Conservation (phyloP, 2,329 filamentous ascomycete species). For the Colletotrichum sp. region DNA sequence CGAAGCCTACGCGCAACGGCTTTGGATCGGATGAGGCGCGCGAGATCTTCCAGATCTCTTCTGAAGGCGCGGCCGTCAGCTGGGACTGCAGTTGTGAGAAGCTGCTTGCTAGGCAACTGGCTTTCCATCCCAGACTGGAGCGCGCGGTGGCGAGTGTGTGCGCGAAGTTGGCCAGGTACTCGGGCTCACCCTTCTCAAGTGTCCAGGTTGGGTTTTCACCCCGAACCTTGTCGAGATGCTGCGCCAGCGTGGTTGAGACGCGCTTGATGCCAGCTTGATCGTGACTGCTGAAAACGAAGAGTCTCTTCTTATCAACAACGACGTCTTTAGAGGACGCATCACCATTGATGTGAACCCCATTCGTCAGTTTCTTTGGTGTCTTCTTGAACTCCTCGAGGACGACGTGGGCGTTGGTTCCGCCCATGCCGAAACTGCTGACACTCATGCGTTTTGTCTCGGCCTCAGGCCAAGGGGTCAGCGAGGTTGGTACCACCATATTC, state of each 20-base stretch:
- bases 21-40: background rate
- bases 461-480: background rate
- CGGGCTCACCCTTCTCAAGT: background rate
- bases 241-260: background rate
- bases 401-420: constrained; percentile 14
- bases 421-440: constrained; percentile 12
- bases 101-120: background rate
- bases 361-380: background rate
- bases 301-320: background rate
- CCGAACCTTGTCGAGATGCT: background rate
- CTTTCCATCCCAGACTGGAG: background rate
- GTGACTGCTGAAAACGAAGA: constrained; percentile 2
- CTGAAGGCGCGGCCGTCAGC: background rate
- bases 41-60: background rate
- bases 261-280: constrained; percentile 1
- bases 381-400: constrained; percentile 2
- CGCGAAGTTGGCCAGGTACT: background rate
- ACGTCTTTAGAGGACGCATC: background rate
- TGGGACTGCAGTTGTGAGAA: background rate
- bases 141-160: background rate
- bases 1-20: constrained; percentile 5
- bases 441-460: background rate
- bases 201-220: background rate
- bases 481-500: background rate
- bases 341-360: background rate